A percentile compares a stretch with the other conserved stretches of the same genome.
phyloP scores from a whole-genome alignment of 202 grass and related monocot genomes.

The Carex arenaria region DNA sequence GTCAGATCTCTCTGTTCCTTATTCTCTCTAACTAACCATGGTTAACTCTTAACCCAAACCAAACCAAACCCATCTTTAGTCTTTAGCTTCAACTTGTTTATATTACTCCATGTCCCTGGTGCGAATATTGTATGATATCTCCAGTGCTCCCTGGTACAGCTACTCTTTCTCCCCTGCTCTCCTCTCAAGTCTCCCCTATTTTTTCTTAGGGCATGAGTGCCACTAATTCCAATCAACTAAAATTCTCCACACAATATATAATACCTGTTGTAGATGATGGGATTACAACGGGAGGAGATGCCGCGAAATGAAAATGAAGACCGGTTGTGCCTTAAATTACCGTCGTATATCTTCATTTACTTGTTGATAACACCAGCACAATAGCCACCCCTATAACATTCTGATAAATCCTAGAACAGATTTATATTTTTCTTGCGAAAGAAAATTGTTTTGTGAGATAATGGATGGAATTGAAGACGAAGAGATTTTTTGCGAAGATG shows the following conservation, averaged over 20 bases:
- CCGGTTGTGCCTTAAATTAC: neutral
- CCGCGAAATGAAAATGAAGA: neutral
- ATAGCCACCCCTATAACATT: neutral
- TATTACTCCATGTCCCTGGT: neutral
- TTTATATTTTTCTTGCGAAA: neutral
- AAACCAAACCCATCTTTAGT: no score
- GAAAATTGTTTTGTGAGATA: neutral
- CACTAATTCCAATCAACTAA: neutral
- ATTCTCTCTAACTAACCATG: neutral
- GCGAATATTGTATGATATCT: constrained; percentile 2
- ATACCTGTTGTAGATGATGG: neutral
- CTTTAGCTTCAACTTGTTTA: neutral
- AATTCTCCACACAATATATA: neutral
- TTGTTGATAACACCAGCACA: neutral
- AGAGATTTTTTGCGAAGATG: constrained; percentile 11
- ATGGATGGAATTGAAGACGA: constrained; percentile 22
- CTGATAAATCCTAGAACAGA: neutral
- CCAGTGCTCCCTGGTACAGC: neutral
- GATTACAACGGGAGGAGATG: neutral
- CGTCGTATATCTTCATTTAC: neutral
- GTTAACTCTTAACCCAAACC: constrained; percentile 1
- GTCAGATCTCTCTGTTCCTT: neutral
- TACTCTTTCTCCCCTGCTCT: neutral
- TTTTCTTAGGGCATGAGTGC: neutral
- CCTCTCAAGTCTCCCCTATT: neutral